These are phyloP conservation scores for Porcisia deanei DNA, from an alignment of 208 protist genomes.

Conservation along the genomic window DNA sequence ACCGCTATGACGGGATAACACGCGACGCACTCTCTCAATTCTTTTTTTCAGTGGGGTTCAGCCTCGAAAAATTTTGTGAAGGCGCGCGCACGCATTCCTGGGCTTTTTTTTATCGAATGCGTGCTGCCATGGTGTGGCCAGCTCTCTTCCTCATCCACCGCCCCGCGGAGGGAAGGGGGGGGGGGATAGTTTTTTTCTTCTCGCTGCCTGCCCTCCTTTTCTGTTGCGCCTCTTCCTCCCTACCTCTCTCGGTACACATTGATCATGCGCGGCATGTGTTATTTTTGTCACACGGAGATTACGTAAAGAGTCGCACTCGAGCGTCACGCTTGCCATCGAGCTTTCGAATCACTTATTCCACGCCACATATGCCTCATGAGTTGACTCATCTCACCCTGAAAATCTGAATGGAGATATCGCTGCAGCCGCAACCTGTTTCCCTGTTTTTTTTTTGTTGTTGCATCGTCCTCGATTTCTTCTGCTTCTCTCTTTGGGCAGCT, in stretches of 20 bases:
- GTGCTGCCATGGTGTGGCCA: neutral
- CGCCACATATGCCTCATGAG: neutral
- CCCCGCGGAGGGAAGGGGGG: neutral
- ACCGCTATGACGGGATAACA: no score
- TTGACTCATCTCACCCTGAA: neutral
- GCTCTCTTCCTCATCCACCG: neutral
- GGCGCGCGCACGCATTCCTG: conserved; percentile 18
- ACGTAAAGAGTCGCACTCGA: neutral
- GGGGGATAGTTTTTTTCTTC: no score
- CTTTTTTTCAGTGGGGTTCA: neutral
- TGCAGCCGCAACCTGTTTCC: neutral
- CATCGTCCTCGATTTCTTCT: neutral
- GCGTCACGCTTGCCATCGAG: neutral
- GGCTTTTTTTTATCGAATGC: conserved; percentile 24
- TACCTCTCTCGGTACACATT: neutral
- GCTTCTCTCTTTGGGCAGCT: neutral
- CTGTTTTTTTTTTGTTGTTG: neutral
- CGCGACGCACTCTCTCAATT: neutral
- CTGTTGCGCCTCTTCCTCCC: neutral
- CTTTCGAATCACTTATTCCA: neutral
- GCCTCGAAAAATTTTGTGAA: neutral
- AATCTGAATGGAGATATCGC: neutral
- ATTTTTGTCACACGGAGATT: neutral
- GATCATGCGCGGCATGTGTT: neutral
- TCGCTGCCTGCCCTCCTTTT: neutral